A percentile compares a stretch with the other conserved stretches of the same genome.
phyloP scores from a whole-genome alignment of 2,329 filamentous ascomycete genomes.

The Epicoccum nigrum region DNA sequence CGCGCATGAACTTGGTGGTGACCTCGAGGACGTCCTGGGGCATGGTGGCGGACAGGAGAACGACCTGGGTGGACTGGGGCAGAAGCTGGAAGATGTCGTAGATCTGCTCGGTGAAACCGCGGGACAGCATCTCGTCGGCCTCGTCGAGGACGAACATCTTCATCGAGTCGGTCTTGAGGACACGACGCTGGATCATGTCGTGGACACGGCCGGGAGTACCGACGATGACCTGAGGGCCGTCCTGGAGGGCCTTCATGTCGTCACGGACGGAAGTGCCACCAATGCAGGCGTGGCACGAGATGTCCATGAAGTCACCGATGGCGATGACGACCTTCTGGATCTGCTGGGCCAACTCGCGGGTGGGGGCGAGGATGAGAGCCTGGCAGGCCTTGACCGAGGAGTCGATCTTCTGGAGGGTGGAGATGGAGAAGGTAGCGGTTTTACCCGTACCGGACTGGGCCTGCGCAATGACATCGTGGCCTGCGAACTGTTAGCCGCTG shows the following conservation, averaged over 20 bases:
- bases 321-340: conserved; percentile 99
- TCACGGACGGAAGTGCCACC: conserved; percentile 97
- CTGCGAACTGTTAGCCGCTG: conserved; percentile 48
- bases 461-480: conserved; percentile 99
- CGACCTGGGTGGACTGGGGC: conserved; percentile 96
- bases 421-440: conserved; percentile 99
- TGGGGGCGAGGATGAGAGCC: conserved; percentile 96
- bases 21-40: conserved; percentile 99
- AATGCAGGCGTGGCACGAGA: conserved; percentile 99
- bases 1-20: conserved; percentile 99
- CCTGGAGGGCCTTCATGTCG: conserved; percentile 96
- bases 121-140: conserved; percentile 99
- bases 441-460: conserved; percentile 99
- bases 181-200: conserved; percentile 98
- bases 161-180: conserved; percentile 96
- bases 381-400: conserved; percentile 93
- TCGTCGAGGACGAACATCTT: conserved; percentile 99
- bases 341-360: conserved; percentile 97
- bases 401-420: conserved; percentile 98
- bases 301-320: conserved; percentile 99
- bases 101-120: conserved; percentile 99
- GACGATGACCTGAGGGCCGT: conserved; percentile 95
- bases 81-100: conserved; percentile 99
- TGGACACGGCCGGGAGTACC: conserved; percentile 98
- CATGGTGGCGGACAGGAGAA: conserved; percentile 97